These are phyloP conservation scores for Floccularia luteovirens DNA, from an alignment of 768 basidiomycete genomes.

Conservation along the genomic window DNA sequence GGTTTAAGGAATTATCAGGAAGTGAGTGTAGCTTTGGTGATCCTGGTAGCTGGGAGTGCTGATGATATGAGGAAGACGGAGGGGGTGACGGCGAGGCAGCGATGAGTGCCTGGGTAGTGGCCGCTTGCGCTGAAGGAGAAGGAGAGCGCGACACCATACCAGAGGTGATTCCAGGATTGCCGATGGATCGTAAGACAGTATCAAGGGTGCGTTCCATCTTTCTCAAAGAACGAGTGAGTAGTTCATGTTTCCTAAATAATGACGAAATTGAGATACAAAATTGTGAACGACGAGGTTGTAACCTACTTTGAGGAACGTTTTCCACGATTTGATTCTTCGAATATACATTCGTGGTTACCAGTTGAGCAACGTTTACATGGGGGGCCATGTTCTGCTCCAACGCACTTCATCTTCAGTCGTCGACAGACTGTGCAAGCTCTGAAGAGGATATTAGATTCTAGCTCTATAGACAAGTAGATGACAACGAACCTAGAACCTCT, in stretches of 20 bases:
- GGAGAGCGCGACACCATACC: constrained; percentile 81
- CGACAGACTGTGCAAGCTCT: constrained; percentile 92
- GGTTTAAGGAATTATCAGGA: constrained; percentile 90
- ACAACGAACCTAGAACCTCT: constrained; percentile 68
- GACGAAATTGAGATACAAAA: constrained; percentile 16
- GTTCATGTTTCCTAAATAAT: constrained; percentile 69
- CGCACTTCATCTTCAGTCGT: constrained; percentile 90
- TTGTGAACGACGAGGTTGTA: constrained; percentile 3
- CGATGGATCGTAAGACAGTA: constrained; percentile 83
- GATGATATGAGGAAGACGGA: constrained; percentile 17
- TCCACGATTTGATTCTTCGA: constrained; percentile 95
- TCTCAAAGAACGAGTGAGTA: constrained; percentile 70
- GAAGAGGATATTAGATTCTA: constrained; percentile 7
- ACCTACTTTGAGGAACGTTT: constrained; percentile 79
- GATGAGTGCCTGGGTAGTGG: constrained; percentile 51
- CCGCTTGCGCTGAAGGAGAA: constrained; percentile 52
- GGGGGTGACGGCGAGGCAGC: constrained; percentile 43
- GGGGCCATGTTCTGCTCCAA: constrained; percentile 83
- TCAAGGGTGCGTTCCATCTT: constrained; percentile 95
- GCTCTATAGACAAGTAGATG: constrained; percentile 1
- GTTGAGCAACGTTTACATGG: constrained; percentile 83
- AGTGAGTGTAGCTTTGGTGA: constrained; percentile 88
- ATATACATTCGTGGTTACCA: constrained; percentile 86
- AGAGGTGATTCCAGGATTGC: constrained; percentile 71
- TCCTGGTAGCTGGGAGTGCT: constrained; percentile 28